Percentiles rank a stretch among this genome's conserved stretches.
These are phyloP conservation scores for Panicum virgatum DNA, from an alignment of 202 grass and related monocot species.

Conservation along the genomic window DNA sequence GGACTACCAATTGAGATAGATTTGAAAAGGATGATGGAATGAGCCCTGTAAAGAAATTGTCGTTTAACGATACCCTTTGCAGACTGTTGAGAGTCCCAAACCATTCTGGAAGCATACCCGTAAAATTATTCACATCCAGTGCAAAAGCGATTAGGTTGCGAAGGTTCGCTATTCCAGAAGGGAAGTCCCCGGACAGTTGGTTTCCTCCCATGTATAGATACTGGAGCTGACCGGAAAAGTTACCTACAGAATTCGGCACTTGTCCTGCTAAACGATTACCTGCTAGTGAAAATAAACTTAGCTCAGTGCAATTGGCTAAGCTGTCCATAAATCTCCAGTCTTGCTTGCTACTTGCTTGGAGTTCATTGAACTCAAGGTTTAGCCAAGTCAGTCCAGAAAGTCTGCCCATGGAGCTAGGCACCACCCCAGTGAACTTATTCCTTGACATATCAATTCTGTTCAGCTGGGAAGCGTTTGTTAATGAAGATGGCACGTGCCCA, in stretches of 20 bases:
- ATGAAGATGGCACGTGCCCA: constrained; percentile 32
- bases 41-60: not conserved
- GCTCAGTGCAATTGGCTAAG: constrained; percentile 20
- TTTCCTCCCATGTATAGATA: not conserved
- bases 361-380: constrained; percentile 29
- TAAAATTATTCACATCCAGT: not conserved
- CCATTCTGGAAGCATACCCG: not conserved
- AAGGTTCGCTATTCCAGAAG: constrained; percentile 25
- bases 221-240: not conserved
- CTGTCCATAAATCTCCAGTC: constrained; percentile 51
- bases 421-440: constrained; percentile 35
- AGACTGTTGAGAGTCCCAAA: not conserved
- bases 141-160: not conserved
- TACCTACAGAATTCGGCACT: constrained; percentile 23
- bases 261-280: constrained; percentile 22
- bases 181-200: constrained; percentile 30
- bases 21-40: not conserved
- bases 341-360: constrained; percentile 23
- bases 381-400: constrained; percentile 27
- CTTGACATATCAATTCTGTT: not conserved
- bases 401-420: constrained; percentile 40
- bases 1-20: not conserved
- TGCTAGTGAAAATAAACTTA: not conserved
- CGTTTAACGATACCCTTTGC: not conserved
- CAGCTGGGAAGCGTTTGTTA: constrained; percentile 38